Percentiles rank a stretch among this genome's conserved stretches.
Conservation (phyloP, 2,329 filamentous ascomycete species). For the Penicillium sp. region DNA sequence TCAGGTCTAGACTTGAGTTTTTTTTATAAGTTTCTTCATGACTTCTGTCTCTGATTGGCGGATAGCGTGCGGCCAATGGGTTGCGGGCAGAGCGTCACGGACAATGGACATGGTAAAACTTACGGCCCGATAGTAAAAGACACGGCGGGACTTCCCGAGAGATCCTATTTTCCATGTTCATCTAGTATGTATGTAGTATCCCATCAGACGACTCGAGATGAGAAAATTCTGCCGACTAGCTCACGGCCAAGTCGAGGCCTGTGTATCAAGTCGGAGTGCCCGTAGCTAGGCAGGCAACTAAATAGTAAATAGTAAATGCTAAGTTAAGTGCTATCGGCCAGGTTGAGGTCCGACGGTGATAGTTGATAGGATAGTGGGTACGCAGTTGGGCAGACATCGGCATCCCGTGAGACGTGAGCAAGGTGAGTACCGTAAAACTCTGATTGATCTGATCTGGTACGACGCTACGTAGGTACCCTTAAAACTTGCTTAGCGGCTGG, state of each 20-base stretch:
- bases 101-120: not conserved
- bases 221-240: not conserved
- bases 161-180: not conserved
- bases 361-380: not conserved
- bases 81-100: not conserved
- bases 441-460: not conserved
- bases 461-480: not conserved
- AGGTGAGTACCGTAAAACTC: no score
- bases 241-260: no score
- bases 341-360: no score
- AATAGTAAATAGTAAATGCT: no score
- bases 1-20: not conserved
- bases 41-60: not conserved
- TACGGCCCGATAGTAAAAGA: slow-evolving; percentile 7
- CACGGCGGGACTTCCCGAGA: slow-evolving; percentile 11
- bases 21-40: no score
- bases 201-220: no score
- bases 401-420: not conserved
- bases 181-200: no score
- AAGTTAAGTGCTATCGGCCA: not conserved
- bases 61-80: slow-evolving; percentile 1
- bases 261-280: no score
- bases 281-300: no score
- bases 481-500: no score
- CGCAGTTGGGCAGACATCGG: not conserved